phyloP scores from a whole-genome alignment of 345 rosid genomes.

The Populus simonii region DNA sequence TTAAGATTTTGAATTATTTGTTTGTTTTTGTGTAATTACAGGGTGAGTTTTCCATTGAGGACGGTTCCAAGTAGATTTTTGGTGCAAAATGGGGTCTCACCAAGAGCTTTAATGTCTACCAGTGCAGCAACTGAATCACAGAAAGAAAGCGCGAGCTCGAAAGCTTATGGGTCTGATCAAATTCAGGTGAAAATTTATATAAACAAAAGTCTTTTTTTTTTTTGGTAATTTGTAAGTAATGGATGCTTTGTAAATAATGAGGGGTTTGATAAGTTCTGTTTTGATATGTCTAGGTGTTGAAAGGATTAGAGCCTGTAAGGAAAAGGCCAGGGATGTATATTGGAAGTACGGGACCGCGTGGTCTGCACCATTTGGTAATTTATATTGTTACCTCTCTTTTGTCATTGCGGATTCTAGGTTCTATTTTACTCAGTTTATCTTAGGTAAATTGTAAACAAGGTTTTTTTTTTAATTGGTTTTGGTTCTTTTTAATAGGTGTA shows the following conservation, averaged over 20 bases:
- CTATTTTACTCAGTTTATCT: conserved; percentile 4
- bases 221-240: background rate
- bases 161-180: conserved; percentile 78
- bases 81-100: conserved; percentile 36
- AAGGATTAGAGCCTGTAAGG: conserved; percentile 95
- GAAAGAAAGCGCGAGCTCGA: conserved; percentile 50
- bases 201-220: no score
- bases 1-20: background rate
- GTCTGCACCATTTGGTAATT: conserved; percentile 93
- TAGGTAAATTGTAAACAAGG: background rate
- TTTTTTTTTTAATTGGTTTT: conserved; percentile 1
- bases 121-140: conserved; percentile 49
- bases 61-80: conserved; percentile 27
- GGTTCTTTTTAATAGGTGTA: conserved; percentile 58
- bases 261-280: conserved; percentile 4
- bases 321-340: conserved; percentile 99
- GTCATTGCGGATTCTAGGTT: background rate
- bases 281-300: conserved; percentile 59
- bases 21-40: conserved; percentile 23
- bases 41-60: conserved; percentile 44
- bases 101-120: conserved; percentile 69
- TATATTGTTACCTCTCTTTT: conserved; percentile 6
- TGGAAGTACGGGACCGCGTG: conserved; percentile 97
- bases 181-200: conserved; percentile 55
- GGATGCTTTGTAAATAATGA: background rate